Conservation (phyloP, 2,329 filamentous ascomycete genomes). For the Aureobasidium sp. region DNA sequence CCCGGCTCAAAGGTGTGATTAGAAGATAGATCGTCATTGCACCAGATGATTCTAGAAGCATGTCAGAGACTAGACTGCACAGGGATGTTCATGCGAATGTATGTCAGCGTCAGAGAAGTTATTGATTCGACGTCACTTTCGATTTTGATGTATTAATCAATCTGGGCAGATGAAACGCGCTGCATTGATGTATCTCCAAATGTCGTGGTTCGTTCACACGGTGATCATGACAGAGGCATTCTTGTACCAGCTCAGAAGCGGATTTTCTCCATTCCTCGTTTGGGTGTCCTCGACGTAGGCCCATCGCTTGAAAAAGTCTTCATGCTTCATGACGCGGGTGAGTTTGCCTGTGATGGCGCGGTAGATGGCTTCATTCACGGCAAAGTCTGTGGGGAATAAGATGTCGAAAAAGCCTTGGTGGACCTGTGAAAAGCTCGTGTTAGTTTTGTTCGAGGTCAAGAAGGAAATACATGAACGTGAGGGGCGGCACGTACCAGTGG, state of each 20-base stretch:
- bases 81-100: too few relatives aligned
- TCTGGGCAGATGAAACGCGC: too few relatives aligned
- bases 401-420: constrained; percentile 99
- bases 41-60: too few relatives aligned
- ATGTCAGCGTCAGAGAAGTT: too few relatives aligned
- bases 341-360: constrained; percentile 87
- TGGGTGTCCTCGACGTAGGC: constrained; percentile 84
- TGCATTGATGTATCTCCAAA: too few relatives aligned
- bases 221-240: constrained; percentile 59
- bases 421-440: constrained; percentile 49
- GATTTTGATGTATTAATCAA: too few relatives aligned
- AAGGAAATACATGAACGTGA: neutral
- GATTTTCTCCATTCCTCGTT: constrained; percentile 88
- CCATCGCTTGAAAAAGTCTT: constrained; percentile 86
- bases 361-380: constrained; percentile 85
- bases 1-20: too few relatives aligned
- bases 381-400: constrained; percentile 93
- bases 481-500: constrained; percentile 61
- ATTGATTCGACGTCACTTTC: too few relatives aligned
- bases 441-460: neutral
- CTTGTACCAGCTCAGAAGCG: constrained; percentile 84
- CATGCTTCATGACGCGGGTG: constrained; percentile 76
- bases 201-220: neutral
- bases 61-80: too few relatives aligned
- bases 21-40: too few relatives aligned